These are phyloP conservation scores for Patellifolia procumbens DNA, from an alignment of 179 eudicot genomes.

Conservation along the genomic window DNA sequence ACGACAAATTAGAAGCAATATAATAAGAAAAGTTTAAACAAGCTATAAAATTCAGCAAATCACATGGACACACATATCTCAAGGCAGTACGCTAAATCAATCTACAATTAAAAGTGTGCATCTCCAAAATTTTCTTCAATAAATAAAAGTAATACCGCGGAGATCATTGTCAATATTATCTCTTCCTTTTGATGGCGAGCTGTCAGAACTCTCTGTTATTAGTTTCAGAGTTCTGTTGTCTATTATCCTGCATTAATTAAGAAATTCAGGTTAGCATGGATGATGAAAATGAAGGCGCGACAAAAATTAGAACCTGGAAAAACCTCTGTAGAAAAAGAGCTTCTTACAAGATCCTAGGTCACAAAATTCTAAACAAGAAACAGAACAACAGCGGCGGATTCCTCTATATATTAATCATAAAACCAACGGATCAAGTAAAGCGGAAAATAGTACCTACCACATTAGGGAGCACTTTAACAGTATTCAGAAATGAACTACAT, in stretches of 20 bases:
- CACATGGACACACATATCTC: not conserved
- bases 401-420: not conserved
- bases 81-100: not conserved
- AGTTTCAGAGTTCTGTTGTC: conserved; percentile 72
- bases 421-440: not conserved
- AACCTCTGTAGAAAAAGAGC: no score
- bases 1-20: not conserved
- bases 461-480: not conserved
- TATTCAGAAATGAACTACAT: no score
- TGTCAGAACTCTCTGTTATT: conserved; percentile 61
- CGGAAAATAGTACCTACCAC: not conserved
- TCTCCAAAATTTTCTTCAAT: not conserved
- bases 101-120: not conserved
- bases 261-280: conserved; percentile 26
- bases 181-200: conserved; percentile 57
- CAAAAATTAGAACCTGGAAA: no score
- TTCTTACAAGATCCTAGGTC: not conserved
- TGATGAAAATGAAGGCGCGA: not conserved
- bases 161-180: conserved; percentile 57
- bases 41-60: not conserved
- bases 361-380: not conserved
- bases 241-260: conserved; percentile 57
- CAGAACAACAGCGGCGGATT: not conserved
- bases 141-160: conserved; percentile 63
- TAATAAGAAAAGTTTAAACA: not conserved